phyloP scores from a whole-genome alignment of 352 stramenopile species.

The Phytopythium helicoides region DNA sequence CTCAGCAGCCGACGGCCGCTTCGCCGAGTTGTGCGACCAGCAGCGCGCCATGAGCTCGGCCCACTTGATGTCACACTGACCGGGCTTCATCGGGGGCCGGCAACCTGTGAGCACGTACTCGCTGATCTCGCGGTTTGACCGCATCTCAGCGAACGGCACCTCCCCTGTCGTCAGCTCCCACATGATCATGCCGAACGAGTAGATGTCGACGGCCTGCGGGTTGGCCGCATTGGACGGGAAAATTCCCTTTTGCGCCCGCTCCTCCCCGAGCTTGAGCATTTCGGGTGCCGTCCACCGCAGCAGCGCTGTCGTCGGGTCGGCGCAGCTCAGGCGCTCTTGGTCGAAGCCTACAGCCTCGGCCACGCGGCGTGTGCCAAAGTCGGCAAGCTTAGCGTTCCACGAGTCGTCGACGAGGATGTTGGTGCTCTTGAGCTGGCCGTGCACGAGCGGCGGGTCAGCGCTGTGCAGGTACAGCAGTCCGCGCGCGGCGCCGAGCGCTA shows the following conservation, averaged over 20 bases:
- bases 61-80: conserved; percentile 81
- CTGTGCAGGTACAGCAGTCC: conserved; percentile 85
- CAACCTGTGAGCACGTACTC: conserved; percentile 73
- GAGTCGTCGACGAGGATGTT: conserved; percentile 89
- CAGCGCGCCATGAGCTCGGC: conserved; percentile 80
- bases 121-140: conserved; percentile 69
- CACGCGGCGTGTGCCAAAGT: conserved; percentile 82
- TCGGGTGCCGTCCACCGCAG: conserved; percentile 80
- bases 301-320: conserved; percentile 53
- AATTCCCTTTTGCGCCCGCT: conserved; percentile 61
- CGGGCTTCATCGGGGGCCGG: conserved; percentile 73
- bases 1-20: conserved; percentile 71
- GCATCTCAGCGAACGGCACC: conserved; percentile 65
- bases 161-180: conserved; percentile 87
- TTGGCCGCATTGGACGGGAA: conserved; percentile 41
- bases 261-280: conserved; percentile 74
- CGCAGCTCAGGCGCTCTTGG: conserved; percentile 52
- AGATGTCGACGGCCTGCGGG: conserved; percentile 84
- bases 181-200: conserved; percentile 87
- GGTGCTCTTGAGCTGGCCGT: conserved; percentile 85
- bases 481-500: conserved; percentile 75
- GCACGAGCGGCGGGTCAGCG: conserved; percentile 78
- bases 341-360: conserved; percentile 78
- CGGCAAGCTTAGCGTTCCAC: conserved; percentile 87
- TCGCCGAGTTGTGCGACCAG: conserved; percentile 75